Evolutionary conservation across 164 flowering plant genomes (phyloP), one percentile per base, ranked within the genome.

Genomic region (Aristolochia contorta): DNA sequence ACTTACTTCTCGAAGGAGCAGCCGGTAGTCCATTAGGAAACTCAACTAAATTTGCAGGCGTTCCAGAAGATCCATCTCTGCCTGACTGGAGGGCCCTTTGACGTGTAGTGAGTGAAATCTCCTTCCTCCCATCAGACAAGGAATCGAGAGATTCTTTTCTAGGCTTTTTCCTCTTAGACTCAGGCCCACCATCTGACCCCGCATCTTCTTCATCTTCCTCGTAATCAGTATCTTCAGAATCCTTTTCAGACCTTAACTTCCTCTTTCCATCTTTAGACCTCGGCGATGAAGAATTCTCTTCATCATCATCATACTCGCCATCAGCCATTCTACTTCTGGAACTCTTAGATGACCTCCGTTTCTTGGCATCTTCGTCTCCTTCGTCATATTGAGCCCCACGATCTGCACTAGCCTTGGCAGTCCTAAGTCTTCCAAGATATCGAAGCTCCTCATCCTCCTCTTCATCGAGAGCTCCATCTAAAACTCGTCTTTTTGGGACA

Each of bases 1-100:
- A 43, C 96, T 69, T 43, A 94, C 99, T 94, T 85, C 83, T 86
- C 25, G 90, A 60, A 37, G 99, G 85, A 13, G 91, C 86, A 58
- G 93, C 83, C 12, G 96, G 96, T 52, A 91, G 69, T 22, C 97
- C 99, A 77, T 94, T 79, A 49, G 97, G 96, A 60, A 89, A 94
- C 72, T 94, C 97, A 63, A 88, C 70, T 47, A 69, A 64, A 73
- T 75, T 82, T 22, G 78, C 74, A 51, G 73, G 74, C 57, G 78
- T 54, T 18, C 72, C 69, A 49, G 80, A 64, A 63, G 90, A 75
- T 27, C 70, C 62, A 64, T 85, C 96, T 74, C 78, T 93, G 66
- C 89, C 83, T 0, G 86, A 80, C 63, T 85, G 87, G 68, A 91
- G 92, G n/a, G 99, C 97, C 57, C 97, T 72, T 66, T 89, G 99